A percentile compares a stretch with the other conserved stretches of the same genome.
Conservation (phyloP, 306 rosid genomes). For the Styphnolobium japonicum region DNA sequence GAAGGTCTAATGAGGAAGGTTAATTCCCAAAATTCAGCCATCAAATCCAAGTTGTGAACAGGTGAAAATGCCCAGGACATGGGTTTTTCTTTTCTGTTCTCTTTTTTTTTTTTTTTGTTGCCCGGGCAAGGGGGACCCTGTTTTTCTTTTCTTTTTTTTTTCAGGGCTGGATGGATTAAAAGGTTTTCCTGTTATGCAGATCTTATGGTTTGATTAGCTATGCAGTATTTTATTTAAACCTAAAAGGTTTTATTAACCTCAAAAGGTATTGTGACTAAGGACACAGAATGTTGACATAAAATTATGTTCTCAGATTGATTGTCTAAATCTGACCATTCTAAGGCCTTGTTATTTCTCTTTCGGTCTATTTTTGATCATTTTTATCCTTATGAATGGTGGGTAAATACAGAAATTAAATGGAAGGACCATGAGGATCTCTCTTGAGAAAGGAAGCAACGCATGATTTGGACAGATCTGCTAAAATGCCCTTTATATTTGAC, state of each 20-base stretch:
- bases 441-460: background rate
- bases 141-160: background rate
- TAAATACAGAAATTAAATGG: background rate
- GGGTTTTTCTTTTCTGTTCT: background rate
- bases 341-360: background rate
- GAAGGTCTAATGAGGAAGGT: slow-evolving; percentile 69
- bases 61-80: background rate
- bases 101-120: background rate
- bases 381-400: background rate
- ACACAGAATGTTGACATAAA: background rate
- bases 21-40: slow-evolving; percentile 22
- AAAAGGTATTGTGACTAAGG: background rate
- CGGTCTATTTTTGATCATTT: background rate
- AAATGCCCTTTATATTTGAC: background rate
- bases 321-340: background rate
- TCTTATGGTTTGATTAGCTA: background rate
- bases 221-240: background rate
- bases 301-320: background rate
- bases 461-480: background rate
- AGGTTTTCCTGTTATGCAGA: background rate
- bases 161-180: background rate
- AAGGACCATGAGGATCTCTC: background rate
- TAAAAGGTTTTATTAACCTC: background rate
- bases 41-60: slow-evolving; percentile 59
- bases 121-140: background rate